Evolutionary conservation across 1,284 basidiomycete genomes (phyloP).

Genomic region (Ceratobasidium sp.): DNA sequence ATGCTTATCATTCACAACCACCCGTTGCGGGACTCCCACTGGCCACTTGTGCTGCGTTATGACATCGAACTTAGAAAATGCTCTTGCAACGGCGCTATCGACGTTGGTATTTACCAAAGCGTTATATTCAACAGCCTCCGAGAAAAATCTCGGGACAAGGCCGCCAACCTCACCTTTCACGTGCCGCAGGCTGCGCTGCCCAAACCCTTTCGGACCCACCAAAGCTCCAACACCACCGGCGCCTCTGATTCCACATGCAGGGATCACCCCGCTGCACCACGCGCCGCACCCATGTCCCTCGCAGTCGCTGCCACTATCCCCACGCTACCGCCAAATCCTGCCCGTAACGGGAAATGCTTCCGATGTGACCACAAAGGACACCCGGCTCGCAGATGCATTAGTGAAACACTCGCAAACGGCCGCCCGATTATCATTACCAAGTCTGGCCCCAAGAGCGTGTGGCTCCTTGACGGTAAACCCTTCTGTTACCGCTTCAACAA

Average conservation of each 20-base stretch:
- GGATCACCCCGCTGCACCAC: too few relatives aligned
- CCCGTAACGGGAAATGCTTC: not conserved
- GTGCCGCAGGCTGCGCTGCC: not conserved
- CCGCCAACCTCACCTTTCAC: not conserved
- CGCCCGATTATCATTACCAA: not conserved
- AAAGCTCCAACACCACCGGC: too few relatives aligned
- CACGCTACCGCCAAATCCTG: too few relatives aligned
- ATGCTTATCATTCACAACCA: not conserved
- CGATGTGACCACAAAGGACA: not conserved
- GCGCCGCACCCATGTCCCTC: too few relatives aligned
- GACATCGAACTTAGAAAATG: not conserved
- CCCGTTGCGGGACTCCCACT: not conserved
- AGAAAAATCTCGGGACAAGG: too few relatives aligned
- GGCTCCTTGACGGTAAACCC: not conserved
- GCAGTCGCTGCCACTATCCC: too few relatives aligned
- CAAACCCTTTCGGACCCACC: too few relatives aligned
- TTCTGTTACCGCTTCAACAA: conserved; percentile 37
- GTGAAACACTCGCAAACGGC: not conserved
- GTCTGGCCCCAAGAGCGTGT: not conserved
- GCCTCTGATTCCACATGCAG: too few relatives aligned
- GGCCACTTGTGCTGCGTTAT: not conserved
- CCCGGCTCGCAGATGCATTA: not conserved
- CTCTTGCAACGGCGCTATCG: not conserved
- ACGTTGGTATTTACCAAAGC: not conserved
- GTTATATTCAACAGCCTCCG: not conserved